Base-by-base conservation (phyloP, 352 stramenopile genomes). In the Pythium graminicola region DNA sequence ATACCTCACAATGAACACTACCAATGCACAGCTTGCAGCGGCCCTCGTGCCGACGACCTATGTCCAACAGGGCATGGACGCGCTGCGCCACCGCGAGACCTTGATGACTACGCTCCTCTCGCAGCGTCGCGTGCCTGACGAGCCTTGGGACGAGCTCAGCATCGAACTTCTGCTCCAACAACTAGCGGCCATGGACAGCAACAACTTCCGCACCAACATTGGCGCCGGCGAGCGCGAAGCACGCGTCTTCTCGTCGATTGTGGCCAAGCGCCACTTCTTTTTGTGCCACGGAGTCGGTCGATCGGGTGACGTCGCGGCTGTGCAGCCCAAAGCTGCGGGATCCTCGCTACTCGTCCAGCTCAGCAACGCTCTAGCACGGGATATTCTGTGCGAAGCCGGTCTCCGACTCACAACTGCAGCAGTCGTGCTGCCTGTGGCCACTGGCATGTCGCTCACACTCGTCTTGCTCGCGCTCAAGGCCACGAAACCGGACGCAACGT, bases 301-400 rank as follows among this genome's bases (percentile, higher is more conserved):
- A 31, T 98, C 89, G 14, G 97, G 96, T 5, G 96, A 99, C 75
- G 90, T 99, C n/a, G 95, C 89, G 17, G 96, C 97, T 16, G 87
- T 98, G 44, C 97, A 99, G 69, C 97, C 97, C 31, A 99, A 99
- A 65, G 97, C 97, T 2, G 96, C 97, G 2, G 97, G 97, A 4
- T 98, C 89, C 13, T 98, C 88, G 29, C 81, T 98, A 24, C 66
- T 99, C 31, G 88, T 97, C 33, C 92, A 98, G 68, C 64, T 99
- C 39, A 86, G 87, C 23, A 95, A 97, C 33, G 64, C 74, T 17
- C 67, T 99, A 45, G 86, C 82, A 3, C 75, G 86, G 28, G 89
- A 99, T 76, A 86, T 94, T 11, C 59, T 99, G 24, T 69, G 74
- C 22, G 70, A 96, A n/a, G 84, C 89, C 4, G 92, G 91, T 0